Percentiles rank a stretch among this genome's conserved stretches.
Conservation (phyloP, 108 stramenopile species). For the Pelagomonas calceolata region DNA sequence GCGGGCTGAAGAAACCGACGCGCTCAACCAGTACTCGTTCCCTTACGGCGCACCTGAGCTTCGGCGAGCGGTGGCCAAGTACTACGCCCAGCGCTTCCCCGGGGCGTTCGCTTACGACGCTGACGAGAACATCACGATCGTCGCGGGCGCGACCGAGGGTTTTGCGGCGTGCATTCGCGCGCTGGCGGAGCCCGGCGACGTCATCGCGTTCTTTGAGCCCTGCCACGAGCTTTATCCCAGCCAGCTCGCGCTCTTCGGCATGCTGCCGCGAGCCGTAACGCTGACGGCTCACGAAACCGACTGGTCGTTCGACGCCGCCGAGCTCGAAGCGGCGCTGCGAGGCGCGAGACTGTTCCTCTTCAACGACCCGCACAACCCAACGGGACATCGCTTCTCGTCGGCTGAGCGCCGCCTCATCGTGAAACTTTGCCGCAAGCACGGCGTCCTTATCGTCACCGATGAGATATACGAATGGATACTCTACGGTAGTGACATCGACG, state of each 20-base stretch:
- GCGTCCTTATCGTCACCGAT: slow-evolving; percentile 55
- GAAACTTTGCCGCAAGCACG: slow-evolving; percentile 40
- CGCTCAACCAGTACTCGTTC: slow-evolving; percentile 57
- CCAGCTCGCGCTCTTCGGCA: slow-evolving; percentile 52
- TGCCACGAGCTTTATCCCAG: slow-evolving; percentile 61
- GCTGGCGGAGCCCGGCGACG: slow-evolving; percentile 51
- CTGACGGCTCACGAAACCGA: slow-evolving; percentile 1
- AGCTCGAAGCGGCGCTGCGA: not conserved
- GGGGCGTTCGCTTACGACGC: slow-evolving; percentile 27
- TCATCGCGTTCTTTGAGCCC: slow-evolving; percentile 55
- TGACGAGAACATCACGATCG: slow-evolving; percentile 47
- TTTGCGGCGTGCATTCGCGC: slow-evolving; percentile 52
- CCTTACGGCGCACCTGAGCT: slow-evolving; percentile 54
- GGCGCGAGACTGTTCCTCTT: not conserved
- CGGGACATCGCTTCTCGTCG: not conserved
- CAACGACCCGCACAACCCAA: slow-evolving; percentile 4
- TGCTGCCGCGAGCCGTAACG: slow-evolving; percentile 47
- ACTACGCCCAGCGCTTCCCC: slow-evolving; percentile 46
- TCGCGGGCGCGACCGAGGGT: slow-evolving; percentile 59
- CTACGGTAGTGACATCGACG: slow-evolving; percentile 23
- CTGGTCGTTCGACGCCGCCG: not conserved
- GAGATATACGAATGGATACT: slow-evolving; percentile 64
- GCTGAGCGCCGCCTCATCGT: slow-evolving; percentile 2
- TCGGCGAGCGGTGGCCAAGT: slow-evolving; percentile 34
- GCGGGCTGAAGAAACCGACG: slow-evolving; percentile 19